These are phyloP conservation scores for Malus sieversii DNA, from an alignment of 306 rosid species.

Conservation along the genomic window DNA sequence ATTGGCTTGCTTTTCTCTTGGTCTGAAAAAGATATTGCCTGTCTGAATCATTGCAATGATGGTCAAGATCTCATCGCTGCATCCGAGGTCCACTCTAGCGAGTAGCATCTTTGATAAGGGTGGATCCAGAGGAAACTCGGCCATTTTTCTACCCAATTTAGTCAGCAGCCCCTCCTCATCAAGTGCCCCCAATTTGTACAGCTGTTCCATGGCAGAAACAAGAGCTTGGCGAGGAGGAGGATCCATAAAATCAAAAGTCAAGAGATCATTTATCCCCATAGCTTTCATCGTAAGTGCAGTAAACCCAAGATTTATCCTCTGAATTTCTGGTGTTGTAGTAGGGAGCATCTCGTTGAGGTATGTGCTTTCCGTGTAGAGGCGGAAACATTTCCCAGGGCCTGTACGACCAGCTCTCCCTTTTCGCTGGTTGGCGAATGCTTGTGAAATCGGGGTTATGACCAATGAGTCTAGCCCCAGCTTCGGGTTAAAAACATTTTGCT, in stretches of 20 bases:
- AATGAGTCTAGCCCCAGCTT: constrained; percentile 80
- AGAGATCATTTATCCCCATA: constrained; percentile 76
- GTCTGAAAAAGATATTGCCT: not conserved
- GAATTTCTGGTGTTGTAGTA: constrained; percentile 70
- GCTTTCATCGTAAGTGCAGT: constrained; percentile 67
- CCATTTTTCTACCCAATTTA: not conserved
- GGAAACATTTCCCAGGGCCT: constrained; percentile 67
- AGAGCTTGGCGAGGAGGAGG: constrained; percentile 83
- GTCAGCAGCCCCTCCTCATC: constrained; percentile 83
- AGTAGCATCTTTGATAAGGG: constrained; percentile 24
- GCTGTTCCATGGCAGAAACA: constrained; percentile 80
- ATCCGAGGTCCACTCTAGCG: not conserved
- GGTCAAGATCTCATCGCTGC: not conserved
- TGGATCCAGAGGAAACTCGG: not conserved
- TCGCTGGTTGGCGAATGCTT: constrained; percentile 82
- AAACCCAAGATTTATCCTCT: constrained; percentile 58
- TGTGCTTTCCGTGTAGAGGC: constrained; percentile 39
- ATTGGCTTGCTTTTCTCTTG: not conserved
- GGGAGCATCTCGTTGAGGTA: constrained; percentile 76
- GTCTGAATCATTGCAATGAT: not conserved
- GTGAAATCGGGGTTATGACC: constrained; percentile 76
- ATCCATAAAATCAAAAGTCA: constrained; percentile 80
- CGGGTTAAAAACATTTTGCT: constrained; percentile 82
- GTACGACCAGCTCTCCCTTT: constrained; percentile 89
- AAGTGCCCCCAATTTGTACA: constrained; percentile 75